Conservation (phyloP, 2,329 filamentous ascomycete species). For the Aspergillus fijiensis region DNA sequence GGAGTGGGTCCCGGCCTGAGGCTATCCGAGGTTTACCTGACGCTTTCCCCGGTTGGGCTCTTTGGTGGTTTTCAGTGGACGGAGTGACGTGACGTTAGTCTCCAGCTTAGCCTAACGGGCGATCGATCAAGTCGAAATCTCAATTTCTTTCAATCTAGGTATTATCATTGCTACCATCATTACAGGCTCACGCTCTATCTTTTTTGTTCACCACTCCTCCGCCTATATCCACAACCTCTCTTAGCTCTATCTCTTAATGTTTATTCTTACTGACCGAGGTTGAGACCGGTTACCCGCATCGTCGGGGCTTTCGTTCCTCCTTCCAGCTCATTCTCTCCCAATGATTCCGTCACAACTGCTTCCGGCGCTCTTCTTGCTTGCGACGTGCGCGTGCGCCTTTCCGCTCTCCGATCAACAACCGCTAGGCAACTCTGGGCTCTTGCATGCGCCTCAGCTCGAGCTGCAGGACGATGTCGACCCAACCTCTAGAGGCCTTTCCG, state of each 20-base stretch:
- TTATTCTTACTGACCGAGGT: conserved; percentile 1
- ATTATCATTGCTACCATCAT: background rate
- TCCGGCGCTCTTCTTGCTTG: conserved; percentile 13
- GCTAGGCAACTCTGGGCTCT: conserved; percentile 9
- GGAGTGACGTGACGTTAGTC: conserved; percentile 10
- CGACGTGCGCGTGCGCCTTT: conserved; percentile 17
- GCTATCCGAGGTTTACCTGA: conserved; percentile 11
- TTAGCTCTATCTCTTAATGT: background rate
- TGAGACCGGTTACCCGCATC: conserved; percentile 3
- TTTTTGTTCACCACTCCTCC: background rate
- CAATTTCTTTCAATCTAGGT: background rate
- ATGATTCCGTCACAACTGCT: conserved; percentile 22
- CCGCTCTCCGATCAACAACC: conserved; percentile 22
- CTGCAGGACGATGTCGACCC: conserved; percentile 1
- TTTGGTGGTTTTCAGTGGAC: background rate
- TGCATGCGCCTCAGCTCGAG: conserved; percentile 3
- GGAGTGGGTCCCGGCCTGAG: background rate
- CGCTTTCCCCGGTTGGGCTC: conserved; percentile 14
- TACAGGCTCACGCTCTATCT: background rate
- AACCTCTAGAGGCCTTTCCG: conserved; percentile 22
- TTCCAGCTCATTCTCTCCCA: conserved; percentile 8
- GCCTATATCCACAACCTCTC: background rate
- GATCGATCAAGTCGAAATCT: conserved; percentile 1
- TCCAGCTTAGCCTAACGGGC: background rate
- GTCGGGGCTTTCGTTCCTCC: conserved; percentile 11